Evolutionary conservation across 352 stramenopile genomes (phyloP).

Genomic region (Globisporangium emineosum): DNA sequence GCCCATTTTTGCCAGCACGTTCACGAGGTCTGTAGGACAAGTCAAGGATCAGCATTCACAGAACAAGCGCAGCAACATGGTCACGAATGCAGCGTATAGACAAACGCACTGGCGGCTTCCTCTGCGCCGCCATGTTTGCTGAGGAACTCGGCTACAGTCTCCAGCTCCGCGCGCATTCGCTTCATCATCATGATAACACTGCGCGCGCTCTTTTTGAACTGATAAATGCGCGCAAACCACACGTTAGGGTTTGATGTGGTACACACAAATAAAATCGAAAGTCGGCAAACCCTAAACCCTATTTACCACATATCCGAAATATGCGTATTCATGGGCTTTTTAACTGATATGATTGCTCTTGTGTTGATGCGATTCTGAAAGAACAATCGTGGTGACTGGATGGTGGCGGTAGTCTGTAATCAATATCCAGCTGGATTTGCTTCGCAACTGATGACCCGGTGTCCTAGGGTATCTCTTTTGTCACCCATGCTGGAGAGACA

Average conservation of each 20-base stretch:
- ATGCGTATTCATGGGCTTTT: neutral
- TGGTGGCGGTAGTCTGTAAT: neutral
- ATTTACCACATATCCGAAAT: neutral
- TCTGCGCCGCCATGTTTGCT: constrained; percentile 41
- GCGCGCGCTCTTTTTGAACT: no score
- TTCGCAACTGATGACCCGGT: no score
- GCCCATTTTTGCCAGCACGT: constrained; percentile 44
- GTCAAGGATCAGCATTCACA: neutral
- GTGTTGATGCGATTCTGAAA: neutral
- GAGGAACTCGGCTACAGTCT: constrained; percentile 55
- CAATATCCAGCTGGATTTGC: neutral
- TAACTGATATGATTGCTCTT: neutral
- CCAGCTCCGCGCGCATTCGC: constrained; percentile 36
- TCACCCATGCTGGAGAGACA: neutral
- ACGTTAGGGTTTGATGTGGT: neutral
- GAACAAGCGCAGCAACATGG: neutral
- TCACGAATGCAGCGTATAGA: neutral
- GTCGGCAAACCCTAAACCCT: neutral
- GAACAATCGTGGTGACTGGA: neutral
- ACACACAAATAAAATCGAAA: neutral
- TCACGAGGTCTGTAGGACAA: constrained; percentile 28
- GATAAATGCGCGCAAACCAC: neutral
- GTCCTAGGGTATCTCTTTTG: neutral
- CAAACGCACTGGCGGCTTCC: constrained; percentile 30
- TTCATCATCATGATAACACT: neutral